Evolutionary conservation across 768 basidiomycete species (phyloP).

Genomic region (Gloeostereum incarnatum): DNA sequence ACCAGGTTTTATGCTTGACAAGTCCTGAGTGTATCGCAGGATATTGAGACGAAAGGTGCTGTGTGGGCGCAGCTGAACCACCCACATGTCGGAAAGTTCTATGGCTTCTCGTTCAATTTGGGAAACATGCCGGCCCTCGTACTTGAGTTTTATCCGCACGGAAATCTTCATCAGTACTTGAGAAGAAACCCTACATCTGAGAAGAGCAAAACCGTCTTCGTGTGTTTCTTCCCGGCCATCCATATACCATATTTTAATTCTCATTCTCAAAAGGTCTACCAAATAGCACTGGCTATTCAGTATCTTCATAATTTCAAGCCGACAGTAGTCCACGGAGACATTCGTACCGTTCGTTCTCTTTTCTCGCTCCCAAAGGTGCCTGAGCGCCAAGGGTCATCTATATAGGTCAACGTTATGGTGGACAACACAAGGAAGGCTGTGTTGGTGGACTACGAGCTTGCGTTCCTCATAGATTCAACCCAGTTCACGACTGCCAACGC

Average conservation of each 20-base stretch:
- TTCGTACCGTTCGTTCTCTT: not conserved
- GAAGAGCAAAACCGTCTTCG: not conserved
- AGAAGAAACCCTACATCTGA: not conserved
- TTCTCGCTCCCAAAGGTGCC: not conserved
- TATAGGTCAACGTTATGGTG: not conserved
- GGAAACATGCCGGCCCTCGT: not conserved
- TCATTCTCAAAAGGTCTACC: not conserved
- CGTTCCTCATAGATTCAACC: not conserved
- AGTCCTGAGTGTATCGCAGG: no score
- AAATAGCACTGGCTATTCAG: not conserved
- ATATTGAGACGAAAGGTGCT: no score
- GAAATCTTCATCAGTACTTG: not conserved
- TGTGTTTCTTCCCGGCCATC: not conserved
- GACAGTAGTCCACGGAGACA: not conserved
- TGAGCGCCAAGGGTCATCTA: no score
- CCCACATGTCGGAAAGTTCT: no score
- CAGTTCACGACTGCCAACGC: slow-evolving; percentile 4
- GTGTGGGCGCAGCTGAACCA: no score
- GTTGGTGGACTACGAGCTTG: not conserved
- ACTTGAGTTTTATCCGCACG: not conserved
- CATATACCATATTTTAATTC: not conserved
- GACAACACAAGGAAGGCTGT: not conserved
- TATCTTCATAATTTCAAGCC: not conserved
- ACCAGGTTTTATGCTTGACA: no score
- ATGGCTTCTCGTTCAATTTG: no score